phyloP scores from a whole-genome alignment of 305 asterid species.

The Andrographis paniculata region DNA sequence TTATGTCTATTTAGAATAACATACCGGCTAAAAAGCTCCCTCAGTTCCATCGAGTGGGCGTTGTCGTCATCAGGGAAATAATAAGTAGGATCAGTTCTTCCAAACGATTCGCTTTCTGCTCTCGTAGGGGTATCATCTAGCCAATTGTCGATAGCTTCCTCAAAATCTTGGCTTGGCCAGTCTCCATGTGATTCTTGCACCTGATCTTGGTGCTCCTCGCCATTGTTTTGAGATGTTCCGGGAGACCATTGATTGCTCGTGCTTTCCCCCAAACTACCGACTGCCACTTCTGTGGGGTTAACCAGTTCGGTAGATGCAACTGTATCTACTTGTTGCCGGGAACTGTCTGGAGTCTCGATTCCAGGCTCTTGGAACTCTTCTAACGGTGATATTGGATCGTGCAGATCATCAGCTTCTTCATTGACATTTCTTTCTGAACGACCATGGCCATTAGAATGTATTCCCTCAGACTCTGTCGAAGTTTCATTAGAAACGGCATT shows the following conservation, averaged over 20 bases:
- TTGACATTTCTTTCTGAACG: constrained; percentile 17
- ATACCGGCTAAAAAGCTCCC: constrained; percentile 87
- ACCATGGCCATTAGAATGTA: constrained; percentile 11
- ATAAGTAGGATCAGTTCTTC: constrained; percentile 31
- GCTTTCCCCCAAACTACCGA: constrained; percentile 28
- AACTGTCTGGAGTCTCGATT: constrained; percentile 27
- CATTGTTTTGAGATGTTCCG: constrained; percentile 29
- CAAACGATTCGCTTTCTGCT: constrained; percentile 33
- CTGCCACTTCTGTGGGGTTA: constrained; percentile 23
- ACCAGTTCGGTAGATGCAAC: constrained; percentile 26
- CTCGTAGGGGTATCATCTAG: constrained; percentile 54
- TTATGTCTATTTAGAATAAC: no score
- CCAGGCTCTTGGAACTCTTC: constrained; percentile 34
- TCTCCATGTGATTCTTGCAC: constrained; percentile 45
- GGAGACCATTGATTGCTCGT: constrained; percentile 32
- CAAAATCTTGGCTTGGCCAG: constrained; percentile 52
- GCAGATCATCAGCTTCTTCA: constrained; percentile 27
- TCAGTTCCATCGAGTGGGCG: constrained; percentile 55
- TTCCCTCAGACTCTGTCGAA: constrained; percentile 19
- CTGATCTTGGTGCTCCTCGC: constrained; percentile 26
- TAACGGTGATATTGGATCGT: constrained; percentile 27
- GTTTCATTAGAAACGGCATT: constrained; percentile 16
- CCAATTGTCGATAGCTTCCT: constrained; percentile 67
- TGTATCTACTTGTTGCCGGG: constrained; percentile 25
- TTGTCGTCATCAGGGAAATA: constrained; percentile 57